Percentiles rank a stretch among this genome's conserved stretches.
These are phyloP conservation scores for Metschnikowia chrysomelidarum DNA, from an alignment of 805 yeast genomes.

Conservation along the genomic window DNA sequence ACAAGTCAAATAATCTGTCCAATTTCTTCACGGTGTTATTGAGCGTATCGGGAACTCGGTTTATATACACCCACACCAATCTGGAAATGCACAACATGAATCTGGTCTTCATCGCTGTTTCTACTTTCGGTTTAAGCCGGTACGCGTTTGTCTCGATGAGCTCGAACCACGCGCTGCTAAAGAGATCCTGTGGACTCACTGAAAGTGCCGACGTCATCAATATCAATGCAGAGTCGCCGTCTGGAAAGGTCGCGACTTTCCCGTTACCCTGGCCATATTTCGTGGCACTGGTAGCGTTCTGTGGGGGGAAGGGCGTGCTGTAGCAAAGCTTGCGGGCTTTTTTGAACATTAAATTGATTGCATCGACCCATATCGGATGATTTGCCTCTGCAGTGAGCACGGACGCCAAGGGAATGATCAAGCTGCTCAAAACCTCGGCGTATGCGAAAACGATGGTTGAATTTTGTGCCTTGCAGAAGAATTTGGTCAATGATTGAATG, in stretches of 20 bases:
- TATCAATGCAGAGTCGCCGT: slow-evolving; percentile 70
- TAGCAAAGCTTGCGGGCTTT: slow-evolving; percentile 48
- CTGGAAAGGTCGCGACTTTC: slow-evolving; percentile 15
- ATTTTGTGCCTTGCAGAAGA: slow-evolving; percentile 65
- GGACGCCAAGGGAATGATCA: slow-evolving; percentile 81
- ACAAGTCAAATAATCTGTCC: slow-evolving; percentile 56
- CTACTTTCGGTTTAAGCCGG: slow-evolving; percentile 62
- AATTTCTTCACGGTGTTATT: slow-evolving; percentile 82
- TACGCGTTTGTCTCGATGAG: slow-evolving; percentile 61
- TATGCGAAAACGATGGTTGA: slow-evolving; percentile 71
- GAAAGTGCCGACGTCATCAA: slow-evolving; percentile 71
- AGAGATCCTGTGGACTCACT: slow-evolving; percentile 76
- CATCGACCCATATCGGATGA: slow-evolving; percentile 92
- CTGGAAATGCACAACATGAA: slow-evolving; percentile 67
- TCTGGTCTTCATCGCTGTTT: slow-evolving; percentile 49
- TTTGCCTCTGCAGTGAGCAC: slow-evolving; percentile 90
- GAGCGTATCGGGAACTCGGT: slow-evolving; percentile 82
- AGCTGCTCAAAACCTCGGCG: slow-evolving; percentile 75
- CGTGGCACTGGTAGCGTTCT: slow-evolving; percentile 1
- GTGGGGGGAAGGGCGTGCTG: slow-evolving; percentile 5
- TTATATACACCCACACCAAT: slow-evolving; percentile 85
- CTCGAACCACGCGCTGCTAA: slow-evolving; percentile 67
- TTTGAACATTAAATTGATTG: slow-evolving; percentile 60
- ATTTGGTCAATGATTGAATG: slow-evolving; percentile 79
- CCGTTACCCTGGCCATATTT: slow-evolving; percentile 6